Evolutionary conservation across 2,329 filamentous ascomycete genomes (phyloP).

Genomic region (Pseudogymnoascus sp.): DNA sequence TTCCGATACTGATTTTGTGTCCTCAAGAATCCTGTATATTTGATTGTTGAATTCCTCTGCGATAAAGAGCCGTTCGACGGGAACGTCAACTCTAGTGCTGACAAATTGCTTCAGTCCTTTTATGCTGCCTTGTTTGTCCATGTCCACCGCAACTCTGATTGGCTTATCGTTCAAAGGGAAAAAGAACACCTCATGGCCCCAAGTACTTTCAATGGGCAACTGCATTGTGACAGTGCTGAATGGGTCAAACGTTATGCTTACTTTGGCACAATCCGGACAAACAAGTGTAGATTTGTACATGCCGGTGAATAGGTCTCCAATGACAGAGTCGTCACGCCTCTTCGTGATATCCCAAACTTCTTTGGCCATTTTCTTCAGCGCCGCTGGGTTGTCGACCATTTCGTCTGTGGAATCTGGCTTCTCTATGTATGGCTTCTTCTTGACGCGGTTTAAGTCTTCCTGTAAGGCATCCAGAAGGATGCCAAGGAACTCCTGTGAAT

Average conservation of each 20-base stretch:
- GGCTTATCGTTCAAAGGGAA: conserved; percentile 67
- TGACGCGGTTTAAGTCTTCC: conserved; percentile 87
- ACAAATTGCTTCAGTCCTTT: conserved; percentile 61
- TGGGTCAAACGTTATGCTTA: conserved; percentile 97
- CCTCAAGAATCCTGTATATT: conserved; percentile 81
- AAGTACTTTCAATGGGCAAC: conserved; percentile 76
- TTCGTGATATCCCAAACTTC: conserved; percentile 89
- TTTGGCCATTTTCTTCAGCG: conserved; percentile 76
- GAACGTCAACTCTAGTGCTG: conserved; percentile 58
- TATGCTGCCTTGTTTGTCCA: conserved; percentile 67
- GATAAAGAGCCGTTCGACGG: conserved; percentile 59
- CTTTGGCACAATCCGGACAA: conserved; percentile 83
- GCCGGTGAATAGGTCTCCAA: conserved; percentile 91
- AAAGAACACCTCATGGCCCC: conserved; percentile 66
- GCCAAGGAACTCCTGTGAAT: conserved; percentile 93
- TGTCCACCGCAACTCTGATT: conserved; percentile 65
- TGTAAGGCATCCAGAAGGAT: conserved; percentile 91
- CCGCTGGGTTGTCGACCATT: conserved; percentile 74
- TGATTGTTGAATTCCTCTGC: conserved; percentile 75
- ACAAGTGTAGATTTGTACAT: conserved; percentile 98
- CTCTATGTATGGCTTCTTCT: conserved; percentile 94
- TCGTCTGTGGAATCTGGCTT: conserved; percentile 97
- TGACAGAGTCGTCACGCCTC: conserved; percentile 85
- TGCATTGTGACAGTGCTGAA: conserved; percentile 93
- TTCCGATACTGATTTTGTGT: conserved; percentile 60